phyloP scores from a whole-genome alignment of 352 stramenopile species.

The Pythium rhizo-oryzae region DNA sequence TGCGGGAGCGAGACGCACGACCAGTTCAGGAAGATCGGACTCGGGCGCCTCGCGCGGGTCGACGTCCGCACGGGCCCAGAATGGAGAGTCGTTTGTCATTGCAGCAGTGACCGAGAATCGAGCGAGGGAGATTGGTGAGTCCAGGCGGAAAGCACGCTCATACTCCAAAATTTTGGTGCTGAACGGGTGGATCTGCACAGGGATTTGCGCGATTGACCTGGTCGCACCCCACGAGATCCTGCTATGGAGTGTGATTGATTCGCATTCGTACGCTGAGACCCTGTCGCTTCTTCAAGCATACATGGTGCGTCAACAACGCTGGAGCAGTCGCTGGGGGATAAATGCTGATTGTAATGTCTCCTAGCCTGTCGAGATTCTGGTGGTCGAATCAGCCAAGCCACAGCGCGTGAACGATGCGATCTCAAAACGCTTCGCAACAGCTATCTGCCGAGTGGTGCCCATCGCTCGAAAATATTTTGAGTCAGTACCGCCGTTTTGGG shows the following conservation, averaged over 20 bases:
- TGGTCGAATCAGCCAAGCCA: conserved; percentile 61
- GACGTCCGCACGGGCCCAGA: conserved; percentile 25
- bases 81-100: conserved; percentile 57
- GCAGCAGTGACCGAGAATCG: conserved; percentile 60
- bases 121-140: conserved; percentile 58
- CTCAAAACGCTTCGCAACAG: conserved; percentile 51
- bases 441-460: conserved; percentile 64
- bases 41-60: conserved; percentile 14
- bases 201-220: conserved; percentile 78
- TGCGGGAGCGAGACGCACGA: neutral
- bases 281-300: conserved; percentile 73
- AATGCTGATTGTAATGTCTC: neutral
- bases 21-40: conserved; percentile 1
- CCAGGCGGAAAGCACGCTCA: too few relatives aligned
- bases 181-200: conserved; percentile 22
- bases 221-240: conserved; percentile 69
- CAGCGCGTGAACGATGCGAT: conserved; percentile 77
- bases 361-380: conserved; percentile 75
- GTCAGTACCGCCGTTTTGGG: conserved; percentile 32
- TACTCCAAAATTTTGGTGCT: neutral
- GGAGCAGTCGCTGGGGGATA: too few relatives aligned
- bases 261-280: conserved; percentile 71
- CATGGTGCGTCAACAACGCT: conserved; percentile 36
- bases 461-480: conserved; percentile 83
- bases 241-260: conserved; percentile 82